phyloP scores from a whole-genome alignment of 177 flowering plant species.

The Telopea speciosissima region DNA sequence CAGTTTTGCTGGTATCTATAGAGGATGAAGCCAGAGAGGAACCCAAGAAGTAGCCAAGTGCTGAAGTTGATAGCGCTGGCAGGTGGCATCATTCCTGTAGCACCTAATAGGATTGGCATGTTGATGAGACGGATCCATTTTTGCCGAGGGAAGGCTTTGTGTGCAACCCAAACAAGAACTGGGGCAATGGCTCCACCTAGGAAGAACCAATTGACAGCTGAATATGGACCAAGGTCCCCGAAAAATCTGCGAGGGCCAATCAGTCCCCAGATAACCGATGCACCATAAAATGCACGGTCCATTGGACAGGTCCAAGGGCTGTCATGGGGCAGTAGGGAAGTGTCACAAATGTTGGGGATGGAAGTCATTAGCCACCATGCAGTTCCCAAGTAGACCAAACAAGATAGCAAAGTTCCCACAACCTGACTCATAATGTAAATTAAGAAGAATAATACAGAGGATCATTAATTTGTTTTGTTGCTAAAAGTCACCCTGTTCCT shows the following conservation, averaged over 20 bases:
- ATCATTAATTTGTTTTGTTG: too few relatives aligned
- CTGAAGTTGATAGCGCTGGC: slow-evolving; percentile 69
- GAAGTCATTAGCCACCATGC: slow-evolving; percentile 77
- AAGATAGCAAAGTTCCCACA: slow-evolving; percentile 56
- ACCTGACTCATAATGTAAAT: slow-evolving; percentile 25
- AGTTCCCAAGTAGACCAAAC: slow-evolving; percentile 42
- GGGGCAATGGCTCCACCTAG: slow-evolving; percentile 61
- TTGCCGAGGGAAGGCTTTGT: slow-evolving; percentile 51
- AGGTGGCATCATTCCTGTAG: slow-evolving; percentile 64
- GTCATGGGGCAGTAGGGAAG: slow-evolving; percentile 22
- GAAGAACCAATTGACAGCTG: slow-evolving; percentile 67
- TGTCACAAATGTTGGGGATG: slow-evolving; percentile 47
- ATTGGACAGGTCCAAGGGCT: slow-evolving; percentile 70
- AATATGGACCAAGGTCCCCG: slow-evolving; percentile 52
- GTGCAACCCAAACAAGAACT: slow-evolving; percentile 47
- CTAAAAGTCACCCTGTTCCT: too few relatives aligned
- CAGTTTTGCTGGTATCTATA: slow-evolving; percentile 53
- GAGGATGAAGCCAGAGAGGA: slow-evolving; percentile 48
- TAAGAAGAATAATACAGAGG: too few relatives aligned
- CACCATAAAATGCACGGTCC: slow-evolving; percentile 65
- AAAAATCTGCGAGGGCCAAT: slow-evolving; percentile 67
- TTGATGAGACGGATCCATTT: slow-evolving; percentile 64
- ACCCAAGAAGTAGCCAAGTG: slow-evolving; percentile 50
- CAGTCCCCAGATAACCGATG: slow-evolving; percentile 76
- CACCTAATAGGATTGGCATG: slow-evolving; percentile 61